Evolutionary conservation across 2,329 filamentous ascomycete genomes (phyloP), one percentile per base, ranked within the genome.

Genomic region (Fusarium heterosporum): DNA sequence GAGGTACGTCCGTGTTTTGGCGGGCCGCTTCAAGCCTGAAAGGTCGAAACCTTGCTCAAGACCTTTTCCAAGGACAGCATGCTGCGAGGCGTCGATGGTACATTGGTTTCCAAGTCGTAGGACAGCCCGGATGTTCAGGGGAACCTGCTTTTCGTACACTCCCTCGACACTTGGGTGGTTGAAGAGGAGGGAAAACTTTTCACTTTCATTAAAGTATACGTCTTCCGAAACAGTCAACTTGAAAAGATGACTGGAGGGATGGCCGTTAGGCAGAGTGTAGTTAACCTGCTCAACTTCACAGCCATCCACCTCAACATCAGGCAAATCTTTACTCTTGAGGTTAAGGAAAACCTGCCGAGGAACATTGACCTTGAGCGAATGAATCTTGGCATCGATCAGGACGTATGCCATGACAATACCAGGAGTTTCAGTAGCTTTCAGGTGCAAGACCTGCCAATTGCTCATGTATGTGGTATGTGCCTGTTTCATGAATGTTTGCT

Each of bases 121-220:
- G 30, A 99, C 87, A 6, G 95, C 96, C 39, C 95, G 88, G 46
- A 97, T 87, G 66, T 92, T 93, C 8, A 98, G 83, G 1, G 96
- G 93, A 2, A 99, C 85, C 69, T 97, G 91, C 73, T 91, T 95
- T 80, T 99, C 96, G 74, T 99, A 99, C 14, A 99, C 93, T 29
- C 96, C 96, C 78, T 99, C 96, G 3, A 99, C 92, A 76, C 93
- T 97, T 0, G 93, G 88, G 75, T 99, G 94, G 66, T 95, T 93
- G 81, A 97, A 95, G 2, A 98, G 82, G 28, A 90, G 80, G 3
- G 90, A 88, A 63, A 98, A 90, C 75, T 93, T 96, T 64, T 93
- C 90, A 0, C 90, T 85, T 76, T 98, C 93, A 42, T 89, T 88
- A 62, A 97, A 88, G 78, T 96, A 99, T 1, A 92, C 85, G 55